Evolutionary conservation across 2,329 filamentous ascomycete genomes (phyloP), one percentile per base, ranked within the genome.

Genomic region (Cercospora beticola): DNA sequence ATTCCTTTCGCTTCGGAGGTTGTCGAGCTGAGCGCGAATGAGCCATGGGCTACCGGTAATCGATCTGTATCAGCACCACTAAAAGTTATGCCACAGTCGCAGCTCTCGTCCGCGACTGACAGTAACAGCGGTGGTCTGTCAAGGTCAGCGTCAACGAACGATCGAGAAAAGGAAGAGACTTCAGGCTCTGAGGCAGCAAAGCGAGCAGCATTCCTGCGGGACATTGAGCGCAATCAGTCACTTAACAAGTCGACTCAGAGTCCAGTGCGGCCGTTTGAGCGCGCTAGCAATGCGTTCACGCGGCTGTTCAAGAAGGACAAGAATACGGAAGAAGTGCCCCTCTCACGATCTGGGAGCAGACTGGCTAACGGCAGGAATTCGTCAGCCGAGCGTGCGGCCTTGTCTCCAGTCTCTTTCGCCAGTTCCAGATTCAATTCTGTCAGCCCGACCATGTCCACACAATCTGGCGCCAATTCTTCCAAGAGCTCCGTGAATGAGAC

Each of bases 211-310:
- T 78, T 76, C 67, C 65, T 75, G 28, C 73, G 72, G 59, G 74
- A 74, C 36, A 72, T 76, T 64, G 76, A 78, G 64, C 68, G 67
- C 23, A 73, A 72, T 18, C 71, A 72, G 46, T 74, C 73, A 16
- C 69, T 79, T 56, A 76, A 77, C 57, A 74, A 74, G 46, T 68
- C 72, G 49, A 74, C 73, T 58, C 78, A 77, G 65, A 74, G 73
- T 69, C 76, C 78, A 31, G 78, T 80, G 14, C 74, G 78, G 60
- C 72, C 78, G 18, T 80, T 80, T 68, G 78, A 80, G 64, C 78
- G 78, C 66, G 78, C 78, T 73, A 79, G 76, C 64, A 78, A 76
- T 61, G 78, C 78, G 61, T 79, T 79, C 72, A 78, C 77, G 7
- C 75, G 76, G 65, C 73, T 80, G 8, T 80, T 80, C 71, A 76